Conservation (phyloP, 2,329 filamentous ascomycete species). For the Berkeleyomyces basicola region DNA sequence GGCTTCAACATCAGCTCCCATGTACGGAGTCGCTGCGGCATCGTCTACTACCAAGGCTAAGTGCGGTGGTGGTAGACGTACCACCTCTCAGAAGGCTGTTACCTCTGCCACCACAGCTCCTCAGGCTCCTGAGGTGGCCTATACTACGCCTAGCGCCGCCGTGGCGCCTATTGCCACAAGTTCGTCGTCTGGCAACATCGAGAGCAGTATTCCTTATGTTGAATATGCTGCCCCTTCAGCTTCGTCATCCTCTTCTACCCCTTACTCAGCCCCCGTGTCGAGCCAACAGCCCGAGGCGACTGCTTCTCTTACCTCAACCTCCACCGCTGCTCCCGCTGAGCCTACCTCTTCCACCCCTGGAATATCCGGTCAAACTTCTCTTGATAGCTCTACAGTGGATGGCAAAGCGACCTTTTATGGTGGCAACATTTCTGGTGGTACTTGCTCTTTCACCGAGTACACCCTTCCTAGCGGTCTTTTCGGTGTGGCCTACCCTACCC, state of each 20-base stretch:
- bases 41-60: background rate
- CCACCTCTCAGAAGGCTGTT: background rate
- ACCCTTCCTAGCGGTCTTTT: constrained; percentile 40
- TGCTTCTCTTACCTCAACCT: background rate
- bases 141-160: background rate
- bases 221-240: background rate
- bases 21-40: background rate
- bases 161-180: background rate
- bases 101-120: background rate
- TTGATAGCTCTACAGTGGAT: background rate
- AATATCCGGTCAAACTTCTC: background rate
- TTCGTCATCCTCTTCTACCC: background rate
- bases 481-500: constrained; percentile 44
- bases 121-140: background rate
- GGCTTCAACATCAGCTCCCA: background rate
- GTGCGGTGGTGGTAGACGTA: background rate
- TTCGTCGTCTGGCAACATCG: background rate
- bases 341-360: background rate
- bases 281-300: background rate
- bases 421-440: constrained; percentile 40
- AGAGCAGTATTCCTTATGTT: background rate
- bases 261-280: background rate
- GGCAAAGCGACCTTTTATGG: constrained; percentile 32
- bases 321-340: background rate
- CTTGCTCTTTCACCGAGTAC: constrained; percentile 47